Evolutionary conservation across 257 asterid genomes (phyloP), one percentile per base, ranked within the genome.

Genomic region (Fraxinus pennsylvanica): DNA sequence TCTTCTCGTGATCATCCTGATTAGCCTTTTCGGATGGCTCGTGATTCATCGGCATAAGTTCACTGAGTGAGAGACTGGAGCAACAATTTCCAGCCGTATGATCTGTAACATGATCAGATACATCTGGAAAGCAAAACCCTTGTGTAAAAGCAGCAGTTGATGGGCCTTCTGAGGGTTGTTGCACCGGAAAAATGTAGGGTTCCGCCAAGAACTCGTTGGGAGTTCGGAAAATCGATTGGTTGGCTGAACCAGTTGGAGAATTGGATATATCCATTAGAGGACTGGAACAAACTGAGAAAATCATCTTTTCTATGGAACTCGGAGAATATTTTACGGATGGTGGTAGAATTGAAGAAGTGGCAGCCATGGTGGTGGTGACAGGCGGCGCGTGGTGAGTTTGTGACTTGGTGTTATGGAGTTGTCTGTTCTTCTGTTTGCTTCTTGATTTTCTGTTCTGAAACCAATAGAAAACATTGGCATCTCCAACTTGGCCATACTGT

Each of bases 401-500:
- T 35, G 85, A 25, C 22, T 81, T 89, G 83, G 81, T 7, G 82
- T n/a, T 77, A 9, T 89, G 92, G 47, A 90, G 84, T 61, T 89
- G 93, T 67, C 96, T 94, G 47, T 88, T 96, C 83, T 96, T 96
- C 85, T 91, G 94, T 67, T 96, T 96, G 92, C 92, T 92, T 72
- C 99, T 83, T 3, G 99, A 96, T 84, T 96, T 96, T 25, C 99
- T 79, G 86, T 96, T 96, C 68, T 96, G 99, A 78, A 96, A 96
- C 99, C 99, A 96, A 78, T 96, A 96, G 83, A 96, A 96, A 33
- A 96, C 98, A 33, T 96, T 96, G 41, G 99, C 98, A 71, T 96
- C 99, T 13, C 97, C 99, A 0, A 96, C 98, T 52, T 93, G 97
- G 0, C 98, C 98, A 79, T 84, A 96, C 76, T 96, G 97, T 79